These are phyloP conservation scores for Pseudotsuga menziesii DNA, from an alignment of 75 land plant species.

Conservation along the genomic window DNA sequence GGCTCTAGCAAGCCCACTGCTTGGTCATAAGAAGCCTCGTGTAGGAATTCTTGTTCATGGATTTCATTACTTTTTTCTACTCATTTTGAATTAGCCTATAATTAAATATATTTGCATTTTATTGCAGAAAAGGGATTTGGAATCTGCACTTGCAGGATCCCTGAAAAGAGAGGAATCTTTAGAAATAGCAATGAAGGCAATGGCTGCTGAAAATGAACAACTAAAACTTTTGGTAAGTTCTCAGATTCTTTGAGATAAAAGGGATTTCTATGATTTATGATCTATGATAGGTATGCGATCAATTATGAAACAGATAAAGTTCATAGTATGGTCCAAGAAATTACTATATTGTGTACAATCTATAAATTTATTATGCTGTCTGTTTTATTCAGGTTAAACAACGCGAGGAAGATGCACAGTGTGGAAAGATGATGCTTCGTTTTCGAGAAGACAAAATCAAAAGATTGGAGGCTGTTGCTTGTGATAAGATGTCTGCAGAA, in stretches of 20 bases:
- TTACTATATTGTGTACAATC: no score
- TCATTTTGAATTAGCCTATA: no score
- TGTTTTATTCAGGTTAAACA: no score
- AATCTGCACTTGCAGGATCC: constrained; percentile 69
- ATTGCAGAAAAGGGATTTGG: constrained; percentile 57
- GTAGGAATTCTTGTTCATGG: no score
- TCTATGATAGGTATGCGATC: no score
- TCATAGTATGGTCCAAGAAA: no score
- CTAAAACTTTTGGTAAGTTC: constrained; percentile 66
- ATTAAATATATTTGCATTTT: no score
- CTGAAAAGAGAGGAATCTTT: constrained; percentile 73
- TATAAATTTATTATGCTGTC: no score
- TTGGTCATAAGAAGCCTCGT: constrained; percentile 36
- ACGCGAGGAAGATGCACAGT: constrained; percentile 78
- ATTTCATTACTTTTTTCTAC: no score
- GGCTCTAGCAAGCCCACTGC: constrained; percentile 50
- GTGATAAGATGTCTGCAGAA: constrained; percentile 63
- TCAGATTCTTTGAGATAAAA: no score
- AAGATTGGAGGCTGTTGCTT: constrained; percentile 68
- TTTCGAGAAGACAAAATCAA: constrained; percentile 88
- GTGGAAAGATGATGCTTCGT: constrained; percentile 86
- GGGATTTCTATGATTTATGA: no score
- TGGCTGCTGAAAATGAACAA: constrained; percentile 70
- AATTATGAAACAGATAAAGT: no score
- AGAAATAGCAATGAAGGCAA: constrained; percentile 54